phyloP scores from a whole-genome alignment of 1,284 basidiomycete species.

The Ceratorhiza oryzae-sativae region DNA sequence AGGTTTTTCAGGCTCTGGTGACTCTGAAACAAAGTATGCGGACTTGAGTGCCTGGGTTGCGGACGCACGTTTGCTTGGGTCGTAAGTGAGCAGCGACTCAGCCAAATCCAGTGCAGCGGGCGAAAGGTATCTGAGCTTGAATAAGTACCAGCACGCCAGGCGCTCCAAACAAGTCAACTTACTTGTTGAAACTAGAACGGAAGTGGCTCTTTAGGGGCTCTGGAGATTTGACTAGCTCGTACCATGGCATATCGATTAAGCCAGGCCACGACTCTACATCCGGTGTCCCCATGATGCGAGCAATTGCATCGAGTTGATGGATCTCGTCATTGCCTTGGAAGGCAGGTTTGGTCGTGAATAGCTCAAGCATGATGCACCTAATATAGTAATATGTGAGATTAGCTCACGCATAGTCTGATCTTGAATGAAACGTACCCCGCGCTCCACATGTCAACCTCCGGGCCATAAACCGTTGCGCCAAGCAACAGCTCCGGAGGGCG shows the following conservation, averaged over 20 bases:
- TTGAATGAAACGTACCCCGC: conserved; percentile 73
- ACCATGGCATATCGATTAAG: conserved; percentile 90
- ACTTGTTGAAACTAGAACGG: conserved; percentile 81
- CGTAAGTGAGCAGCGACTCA: conserved; percentile 79
- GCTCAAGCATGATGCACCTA: conserved; percentile 98
- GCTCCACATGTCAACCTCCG: conserved; percentile 99
- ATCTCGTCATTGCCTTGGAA: conserved; percentile 98
- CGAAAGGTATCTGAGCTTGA: conserved; percentile 71
- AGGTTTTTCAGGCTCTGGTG: conserved; percentile 77
- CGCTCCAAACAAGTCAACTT: conserved; percentile 46
- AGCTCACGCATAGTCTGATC: conserved; percentile 16
- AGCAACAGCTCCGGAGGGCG: conserved; percentile 94
- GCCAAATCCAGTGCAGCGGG: conserved; percentile 86
- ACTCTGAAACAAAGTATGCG: conserved; percentile 83
- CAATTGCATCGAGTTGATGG: conserved; percentile 93
- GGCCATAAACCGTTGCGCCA: conserved; percentile 95
- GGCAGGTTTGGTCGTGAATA: conserved; percentile 92
- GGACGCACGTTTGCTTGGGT: conserved; percentile 79
- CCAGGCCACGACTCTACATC: conserved; percentile 79
- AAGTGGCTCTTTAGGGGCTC: conserved; percentile 75
- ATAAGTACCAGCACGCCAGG: conserved; percentile 3
- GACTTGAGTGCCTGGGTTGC: conserved; percentile 82
- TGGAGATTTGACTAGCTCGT: conserved; percentile 93
- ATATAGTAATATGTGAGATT: conserved; percentile 30
- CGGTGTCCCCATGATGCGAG: conserved; percentile 92